Evolutionary conservation across 2,329 filamentous ascomycete species (phyloP).

Genomic region (Venturia nashicola): DNA sequence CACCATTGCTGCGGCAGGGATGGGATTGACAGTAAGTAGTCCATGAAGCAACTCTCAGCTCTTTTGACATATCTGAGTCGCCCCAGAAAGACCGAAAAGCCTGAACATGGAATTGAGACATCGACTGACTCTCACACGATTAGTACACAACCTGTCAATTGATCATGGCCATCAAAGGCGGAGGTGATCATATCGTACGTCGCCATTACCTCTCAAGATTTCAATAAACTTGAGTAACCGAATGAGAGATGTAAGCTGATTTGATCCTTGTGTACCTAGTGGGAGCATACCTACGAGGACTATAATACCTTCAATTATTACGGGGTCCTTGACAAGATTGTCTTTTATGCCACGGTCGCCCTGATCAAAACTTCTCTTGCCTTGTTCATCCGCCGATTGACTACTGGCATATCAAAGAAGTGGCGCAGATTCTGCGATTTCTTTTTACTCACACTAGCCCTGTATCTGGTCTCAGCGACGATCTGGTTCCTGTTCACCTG

Average conservation of each 20-base stretch:
- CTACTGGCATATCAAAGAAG: slow-evolving; percentile 16
- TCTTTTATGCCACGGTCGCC: slow-evolving; percentile 21
- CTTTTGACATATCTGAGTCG: not conserved
- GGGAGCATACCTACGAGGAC: not conserved
- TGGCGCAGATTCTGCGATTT: slow-evolving; percentile 21
- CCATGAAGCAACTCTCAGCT: slow-evolving; percentile 12
- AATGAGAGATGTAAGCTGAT: not conserved
- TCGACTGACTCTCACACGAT: not conserved
- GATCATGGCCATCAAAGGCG: not conserved
- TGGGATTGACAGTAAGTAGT: slow-evolving; percentile 18
- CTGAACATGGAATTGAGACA: not conserved
- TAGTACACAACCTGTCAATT: not conserved
- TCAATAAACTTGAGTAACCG: not conserved
- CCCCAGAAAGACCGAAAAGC: not conserved
- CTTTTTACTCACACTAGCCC: slow-evolving; percentile 19
- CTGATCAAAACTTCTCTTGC: slow-evolving; percentile 26
- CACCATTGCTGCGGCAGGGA: slow-evolving; percentile 18
- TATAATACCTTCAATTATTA: not conserved
- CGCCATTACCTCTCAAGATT: not conserved
- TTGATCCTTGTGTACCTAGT: not conserved
- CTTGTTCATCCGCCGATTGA: slow-evolving; percentile 24
- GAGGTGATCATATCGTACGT: not conserved
- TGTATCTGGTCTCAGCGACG: slow-evolving; percentile 19
- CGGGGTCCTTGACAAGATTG: slow-evolving; percentile 2
- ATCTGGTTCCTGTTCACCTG: slow-evolving; percentile 22